phyloP scores from a whole-genome alignment of 2,329 filamentous ascomycete species.

The Trichoderma semiorbis region DNA sequence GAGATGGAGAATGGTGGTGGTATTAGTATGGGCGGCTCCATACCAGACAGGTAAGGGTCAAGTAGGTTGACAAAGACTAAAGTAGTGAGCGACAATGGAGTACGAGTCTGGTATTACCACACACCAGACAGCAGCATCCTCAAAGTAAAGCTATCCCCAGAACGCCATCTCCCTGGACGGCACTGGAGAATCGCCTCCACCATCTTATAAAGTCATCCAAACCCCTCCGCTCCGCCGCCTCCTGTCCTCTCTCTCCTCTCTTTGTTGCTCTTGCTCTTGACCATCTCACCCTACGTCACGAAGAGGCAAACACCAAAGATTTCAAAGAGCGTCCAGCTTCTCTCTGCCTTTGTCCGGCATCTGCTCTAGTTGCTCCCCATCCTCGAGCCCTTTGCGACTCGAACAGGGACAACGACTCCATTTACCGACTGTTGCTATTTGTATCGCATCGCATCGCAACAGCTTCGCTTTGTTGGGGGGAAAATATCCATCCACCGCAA shows the following conservation, averaged over 20 bases:
- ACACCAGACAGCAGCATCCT: background rate
- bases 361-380: background rate
- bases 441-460: background rate
- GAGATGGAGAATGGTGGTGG: background rate
- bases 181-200: slow-evolving; percentile 18
- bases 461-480: background rate
- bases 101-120: background rate
- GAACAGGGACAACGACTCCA: background rate
- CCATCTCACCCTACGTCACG: background rate
- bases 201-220: slow-evolving; percentile 18
- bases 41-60: background rate
- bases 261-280: background rate
- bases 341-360: background rate
- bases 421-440: background rate
- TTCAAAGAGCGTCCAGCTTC: background rate
- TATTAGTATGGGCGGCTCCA: slow-evolving; percentile 3
- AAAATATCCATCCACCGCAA: background rate
- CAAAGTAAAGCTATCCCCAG: slow-evolving; percentile 6
- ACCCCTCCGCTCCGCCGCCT: slow-evolving; percentile 9
- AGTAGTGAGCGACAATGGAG: background rate
- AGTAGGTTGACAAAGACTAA: background rate
- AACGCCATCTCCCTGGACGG: background rate
- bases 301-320: background rate
- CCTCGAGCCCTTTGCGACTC: background rate
- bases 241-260: background rate